Percentiles rank a stretch among this genome's conserved stretches.
Conservation (phyloP, 2,329 filamentous ascomycete genomes). For the Fusarium marasasianum region DNA sequence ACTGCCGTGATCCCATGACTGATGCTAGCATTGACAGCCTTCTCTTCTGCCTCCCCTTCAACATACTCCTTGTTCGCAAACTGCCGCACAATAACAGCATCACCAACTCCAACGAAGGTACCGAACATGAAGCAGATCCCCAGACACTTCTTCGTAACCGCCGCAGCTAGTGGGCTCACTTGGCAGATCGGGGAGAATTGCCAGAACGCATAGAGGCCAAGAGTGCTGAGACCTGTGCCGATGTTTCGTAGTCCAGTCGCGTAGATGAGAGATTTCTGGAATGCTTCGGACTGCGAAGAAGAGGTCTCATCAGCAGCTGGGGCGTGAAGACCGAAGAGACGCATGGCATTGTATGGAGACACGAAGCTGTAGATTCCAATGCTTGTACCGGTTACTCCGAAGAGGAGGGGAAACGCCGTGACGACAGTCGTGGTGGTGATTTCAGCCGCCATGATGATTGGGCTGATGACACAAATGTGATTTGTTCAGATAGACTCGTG, state of each 20-base stretch:
- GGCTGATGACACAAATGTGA: background rate
- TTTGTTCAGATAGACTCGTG: too few species aligned
- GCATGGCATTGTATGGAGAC: conserved; percentile 16
- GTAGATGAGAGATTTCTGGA: conserved; percentile 23
- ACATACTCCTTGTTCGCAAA: conserved; percentile 20
- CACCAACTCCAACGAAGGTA: conserved; percentile 20
- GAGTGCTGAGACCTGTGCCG: conserved; percentile 5
- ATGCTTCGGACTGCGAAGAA: background rate
- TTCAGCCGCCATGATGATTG: background rate
- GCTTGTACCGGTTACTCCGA: conserved; percentile 11
- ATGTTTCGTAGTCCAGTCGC: conserved; percentile 17
- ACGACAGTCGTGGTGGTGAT: background rate
- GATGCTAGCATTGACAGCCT: conserved; percentile 15
- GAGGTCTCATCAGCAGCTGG: background rate
- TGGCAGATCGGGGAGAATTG: conserved; percentile 19
- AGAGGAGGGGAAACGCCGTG: conserved; percentile 18
- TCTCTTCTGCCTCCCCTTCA: background rate
- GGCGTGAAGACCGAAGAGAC: conserved; percentile 4
- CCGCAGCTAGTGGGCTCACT: conserved; percentile 1
- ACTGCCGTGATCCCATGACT: conserved; percentile 12
- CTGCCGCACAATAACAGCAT: conserved; percentile 16
- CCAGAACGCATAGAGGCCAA: conserved; percentile 27
- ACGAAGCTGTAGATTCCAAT: conserved; percentile 32
- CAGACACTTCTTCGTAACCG: conserved; percentile 7
- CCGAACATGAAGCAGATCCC: conserved; percentile 25